Evolutionary conservation across 148 eudicot genomes (phyloP).

Genomic region (Gaultheria prostrata): DNA sequence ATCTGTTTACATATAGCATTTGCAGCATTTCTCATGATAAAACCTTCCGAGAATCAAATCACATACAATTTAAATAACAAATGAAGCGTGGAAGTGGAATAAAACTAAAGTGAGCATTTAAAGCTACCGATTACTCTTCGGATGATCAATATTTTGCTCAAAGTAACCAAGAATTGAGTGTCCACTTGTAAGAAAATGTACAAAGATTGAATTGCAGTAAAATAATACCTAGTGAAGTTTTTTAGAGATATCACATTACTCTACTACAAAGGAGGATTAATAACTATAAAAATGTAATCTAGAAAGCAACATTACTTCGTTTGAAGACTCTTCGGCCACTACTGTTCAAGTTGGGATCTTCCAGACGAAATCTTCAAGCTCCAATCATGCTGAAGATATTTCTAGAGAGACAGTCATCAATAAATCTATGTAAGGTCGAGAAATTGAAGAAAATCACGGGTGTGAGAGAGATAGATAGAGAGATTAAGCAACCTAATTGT

Average conservation of each 20-base stretch:
- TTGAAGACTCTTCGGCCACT: neutral
- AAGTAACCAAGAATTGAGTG: neutral
- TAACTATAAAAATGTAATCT: neutral
- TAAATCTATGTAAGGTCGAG: neutral
- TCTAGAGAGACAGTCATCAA: neutral
- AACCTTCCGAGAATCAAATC: neutral
- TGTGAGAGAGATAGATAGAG: neutral
- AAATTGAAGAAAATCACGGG: neutral
- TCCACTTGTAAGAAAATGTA: neutral
- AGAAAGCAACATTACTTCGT: neutral
- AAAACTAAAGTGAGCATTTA: neutral
- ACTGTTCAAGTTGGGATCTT: neutral
- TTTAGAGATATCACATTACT: neutral
- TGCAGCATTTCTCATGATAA: neutral
- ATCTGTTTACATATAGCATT: neutral
- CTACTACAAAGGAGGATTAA: neutral
- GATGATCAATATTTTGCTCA: neutral
- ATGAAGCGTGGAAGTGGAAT: neutral
- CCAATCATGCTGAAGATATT: neutral
- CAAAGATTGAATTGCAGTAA: neutral
- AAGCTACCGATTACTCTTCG: neutral
- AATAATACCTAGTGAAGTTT: neutral
- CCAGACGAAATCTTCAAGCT: conserved; percentile 3
- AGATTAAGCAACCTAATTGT: neutral
- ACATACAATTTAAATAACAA: neutral